Evolutionary conservation across 2,329 filamentous ascomycete species (phyloP), one percentile per base, ranked within the genome.

Genomic region (Fusarium globosum): DNA sequence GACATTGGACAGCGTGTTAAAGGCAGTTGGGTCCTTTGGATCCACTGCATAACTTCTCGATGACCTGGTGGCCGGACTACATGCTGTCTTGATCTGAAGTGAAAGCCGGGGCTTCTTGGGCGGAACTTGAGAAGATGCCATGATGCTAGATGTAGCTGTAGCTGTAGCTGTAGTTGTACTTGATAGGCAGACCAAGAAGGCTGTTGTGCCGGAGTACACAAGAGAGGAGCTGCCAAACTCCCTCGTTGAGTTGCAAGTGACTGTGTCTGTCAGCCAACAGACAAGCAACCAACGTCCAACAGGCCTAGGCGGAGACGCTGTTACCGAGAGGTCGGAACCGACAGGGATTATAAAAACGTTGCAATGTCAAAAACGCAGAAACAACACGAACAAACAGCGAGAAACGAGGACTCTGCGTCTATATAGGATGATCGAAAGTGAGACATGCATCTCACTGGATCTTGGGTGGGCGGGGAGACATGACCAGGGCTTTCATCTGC

Each of bases 1-100:
- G 68, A 89, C 87, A 80, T 92, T 92, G 61, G 89, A 90, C 43
- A 92, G 85, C 5, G 90, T 92, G 81, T 92, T 92, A 82, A 91
- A 91, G 28, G 89, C 84, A 3, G 90, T 92, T 7, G 89, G 88
- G 38, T 90, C 90, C 65, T 85, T 87, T 36, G 88, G 87, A 74
- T 91, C 86, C 43, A 88, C 74, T 43, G 77, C 64, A 61, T 79
- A 80, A 52, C 77, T 78, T 68, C 79, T 75, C 21, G 75, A 71
- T 28, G 84, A 79, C 61, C 81, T 84, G 61, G 82, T 79, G 45
- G 75, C 77, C 7, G 84, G 78, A 39, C 80, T 81, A 63, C 80
- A 78, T 36, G 83, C 79, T 30, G 86, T 82, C 76, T 87, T 88
- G 76, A 85, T 89, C 77, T 88, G 86, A 74, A 90, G 86, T 61